Conservation (phyloP, 2,329 filamentous ascomycete genomes). For the Xylariaceae sp. region DNA sequence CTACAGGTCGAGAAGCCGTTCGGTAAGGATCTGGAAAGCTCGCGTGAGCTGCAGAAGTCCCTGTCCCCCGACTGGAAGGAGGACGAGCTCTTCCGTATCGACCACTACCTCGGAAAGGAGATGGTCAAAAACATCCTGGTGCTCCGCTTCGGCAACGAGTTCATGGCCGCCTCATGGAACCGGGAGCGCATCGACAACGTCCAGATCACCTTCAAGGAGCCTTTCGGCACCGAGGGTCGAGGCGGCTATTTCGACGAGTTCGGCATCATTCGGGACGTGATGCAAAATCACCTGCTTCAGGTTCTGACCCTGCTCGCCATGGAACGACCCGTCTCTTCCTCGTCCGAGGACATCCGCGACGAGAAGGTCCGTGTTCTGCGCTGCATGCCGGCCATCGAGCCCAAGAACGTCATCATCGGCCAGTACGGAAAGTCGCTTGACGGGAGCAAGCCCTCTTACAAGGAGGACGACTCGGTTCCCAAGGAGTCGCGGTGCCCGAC, state of each 20-base stretch:
- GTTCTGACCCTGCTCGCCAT: constrained; percentile 93
- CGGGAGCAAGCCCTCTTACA: constrained; percentile 93
- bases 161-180: constrained; percentile 98
- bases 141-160: constrained; percentile 95
- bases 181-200: constrained; percentile 98
- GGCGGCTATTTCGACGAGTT: constrained; percentile 99
- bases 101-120: constrained; percentile 98
- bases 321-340: constrained; percentile 98
- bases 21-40: constrained; percentile 92
- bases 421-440: constrained; percentile 97
- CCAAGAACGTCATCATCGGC: constrained; percentile 99
- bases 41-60: constrained; percentile 87
- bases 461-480: constrained; percentile 96
- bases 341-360: constrained; percentile 94
- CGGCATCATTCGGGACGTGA: constrained; percentile 97
- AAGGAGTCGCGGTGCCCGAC: constrained; percentile 97
- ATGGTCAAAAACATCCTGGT: constrained; percentile 99
- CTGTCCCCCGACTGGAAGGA: constrained; percentile 97
- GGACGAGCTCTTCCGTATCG: constrained; percentile 97
- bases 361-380: constrained; percentile 97
- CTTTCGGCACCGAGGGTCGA: constrained; percentile 94
- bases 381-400: constrained; percentile 88
- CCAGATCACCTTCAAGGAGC: constrained; percentile 99
- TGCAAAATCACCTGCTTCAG: constrained; percentile 98
- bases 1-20: constrained; percentile 95